These are phyloP conservation scores for Juglanconis oblonga DNA, from an alignment of 2,329 filamentous ascomycete species.

Conservation along the genomic window DNA sequence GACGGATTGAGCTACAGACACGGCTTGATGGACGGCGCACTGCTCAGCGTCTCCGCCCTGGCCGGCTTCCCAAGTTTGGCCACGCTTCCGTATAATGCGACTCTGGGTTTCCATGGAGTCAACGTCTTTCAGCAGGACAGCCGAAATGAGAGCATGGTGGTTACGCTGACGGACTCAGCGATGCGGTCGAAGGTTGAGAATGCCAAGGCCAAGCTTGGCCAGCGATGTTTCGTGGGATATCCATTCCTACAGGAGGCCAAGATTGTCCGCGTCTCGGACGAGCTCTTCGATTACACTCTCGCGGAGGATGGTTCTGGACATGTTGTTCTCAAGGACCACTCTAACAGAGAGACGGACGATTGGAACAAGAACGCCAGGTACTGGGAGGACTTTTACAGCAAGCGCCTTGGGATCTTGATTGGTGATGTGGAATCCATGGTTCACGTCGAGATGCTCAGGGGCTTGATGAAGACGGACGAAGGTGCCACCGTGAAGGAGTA, in stretches of 20 bases:
- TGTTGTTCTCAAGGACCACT: conserved; percentile 68
- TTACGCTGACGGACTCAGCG: conserved; percentile 77
- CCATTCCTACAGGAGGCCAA: conserved; percentile 95
- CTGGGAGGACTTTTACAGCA: conserved; percentile 86
- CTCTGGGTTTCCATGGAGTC: conserved; percentile 82
- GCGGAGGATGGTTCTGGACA: conserved; percentile 60
- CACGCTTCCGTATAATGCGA: conserved; percentile 78
- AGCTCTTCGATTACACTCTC: conserved; percentile 84
- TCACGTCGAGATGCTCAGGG: conserved; percentile 91
- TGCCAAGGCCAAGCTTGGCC: conserved; percentile 77
- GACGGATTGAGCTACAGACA: conserved; percentile 84
- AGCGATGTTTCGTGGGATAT: conserved; percentile 87
- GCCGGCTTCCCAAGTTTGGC: conserved; percentile 92
- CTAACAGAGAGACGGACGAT: conserved; percentile 71
- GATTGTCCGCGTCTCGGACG: conserved; percentile 84
- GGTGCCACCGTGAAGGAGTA: conserved; percentile 94
- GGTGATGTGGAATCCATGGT: conserved; percentile 85
- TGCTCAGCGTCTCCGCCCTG: conserved; percentile 77
- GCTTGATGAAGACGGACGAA: conserved; percentile 83
- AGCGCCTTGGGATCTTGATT: conserved; percentile 82
- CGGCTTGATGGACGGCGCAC: conserved; percentile 79
- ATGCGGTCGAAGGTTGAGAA: conserved; percentile 65
- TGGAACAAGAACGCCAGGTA: conserved; percentile 81
- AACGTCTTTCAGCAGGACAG: conserved; percentile 96
- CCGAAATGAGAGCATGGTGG: conserved; percentile 92